Evolutionary conservation across 768 basidiomycete genomes (phyloP), one percentile per base, ranked within the genome.

Genomic region (Chalciporus chontae): DNA sequence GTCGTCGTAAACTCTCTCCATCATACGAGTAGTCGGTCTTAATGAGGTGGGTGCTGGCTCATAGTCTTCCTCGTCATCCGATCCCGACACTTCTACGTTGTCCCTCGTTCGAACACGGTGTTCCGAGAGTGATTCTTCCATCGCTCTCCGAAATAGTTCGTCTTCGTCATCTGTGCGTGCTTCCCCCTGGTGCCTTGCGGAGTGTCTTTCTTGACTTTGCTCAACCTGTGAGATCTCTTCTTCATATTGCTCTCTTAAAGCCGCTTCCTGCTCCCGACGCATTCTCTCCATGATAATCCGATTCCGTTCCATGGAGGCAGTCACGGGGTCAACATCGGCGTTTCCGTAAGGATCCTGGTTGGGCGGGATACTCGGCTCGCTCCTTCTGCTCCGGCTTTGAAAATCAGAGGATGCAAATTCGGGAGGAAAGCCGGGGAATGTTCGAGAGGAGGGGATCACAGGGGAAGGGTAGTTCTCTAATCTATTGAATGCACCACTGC

Each of bases 1-100:
- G 55, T 94, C 92, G 54, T 94, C 92, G 56, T 89, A 84, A 34
- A 84, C 79, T 40, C 81, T 70, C 44, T 75, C 52, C 42, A 52
- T 43, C 40, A 41, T 29, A 46, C 37, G 54, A 38, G 32, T 37
- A 27, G 26, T 42, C 21, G 45, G 37, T 45, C 40, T 43, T 13
- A 31, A 36, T 29, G 45, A 36, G 34, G n/a, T 31, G 13, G 49
- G 52, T 23, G 40, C 4, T 18, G 51, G 50, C 34, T 39, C 42
- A 15, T 58, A 40, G 3, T 65, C 56, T 9, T 56, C 63, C 4
- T 65, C 61, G 27, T 65, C 63, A 24, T 62, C 67, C 17, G 52
- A 46, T n/a, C 58, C 63, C 8, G 52, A 43, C 3, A 40, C 46
- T 24, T 51, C 55, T 19, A 31, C 34, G n/a, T 69, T 60, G 9